phyloP scores from a whole-genome alignment of 768 basidiomycete genomes.

The Guyanaporus albipodus region DNA sequence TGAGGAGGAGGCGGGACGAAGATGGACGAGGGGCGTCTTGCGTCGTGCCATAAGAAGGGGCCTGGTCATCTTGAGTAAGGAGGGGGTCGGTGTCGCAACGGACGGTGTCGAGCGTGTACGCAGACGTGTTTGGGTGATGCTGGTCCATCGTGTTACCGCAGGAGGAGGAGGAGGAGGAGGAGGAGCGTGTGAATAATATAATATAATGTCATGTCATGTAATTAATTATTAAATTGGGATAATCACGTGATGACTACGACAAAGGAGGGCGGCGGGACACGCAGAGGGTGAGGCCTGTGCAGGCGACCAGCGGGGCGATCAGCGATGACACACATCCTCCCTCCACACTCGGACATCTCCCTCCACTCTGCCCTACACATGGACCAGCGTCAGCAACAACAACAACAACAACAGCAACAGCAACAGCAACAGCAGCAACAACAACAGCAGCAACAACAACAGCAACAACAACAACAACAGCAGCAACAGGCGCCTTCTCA shows the following conservation, averaged over 20 bases:
- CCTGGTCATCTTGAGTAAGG: slow-evolving; percentile 30
- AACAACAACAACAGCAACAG: slow-evolving; percentile 30
- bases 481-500: slow-evolving; percentile 33
- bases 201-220: slow-evolving; percentile 1
- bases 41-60: slow-evolving; percentile 48
- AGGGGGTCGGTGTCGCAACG: slow-evolving; percentile 32
- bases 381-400: slow-evolving; percentile 55
- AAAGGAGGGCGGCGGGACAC: slow-evolving; percentile 18
- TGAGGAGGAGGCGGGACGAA: slow-evolving; percentile 60
- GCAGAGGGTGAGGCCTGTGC: slow-evolving; percentile 9
- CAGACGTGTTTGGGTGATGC: slow-evolving; percentile 39
- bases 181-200: too few relatives aligned
- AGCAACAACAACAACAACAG: slow-evolving; percentile 28
- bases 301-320: slow-evolving; percentile 13
- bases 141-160: slow-evolving; percentile 15
- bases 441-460: slow-evolving; percentile 31
- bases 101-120: slow-evolving; percentile 67
- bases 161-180: neutral
- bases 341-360: slow-evolving; percentile 46
- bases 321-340: slow-evolving; percentile 47
- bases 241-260: slow-evolving; percentile 18
- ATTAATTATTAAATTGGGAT: neutral
- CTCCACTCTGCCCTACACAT: slow-evolving; percentile 65
- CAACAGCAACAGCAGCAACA: slow-evolving; percentile 24
- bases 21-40: slow-evolving; percentile 35